These are phyloP conservation scores for Vicia villosa DNA, from an alignment of 306 rosid genomes.

Conservation along the genomic window DNA sequence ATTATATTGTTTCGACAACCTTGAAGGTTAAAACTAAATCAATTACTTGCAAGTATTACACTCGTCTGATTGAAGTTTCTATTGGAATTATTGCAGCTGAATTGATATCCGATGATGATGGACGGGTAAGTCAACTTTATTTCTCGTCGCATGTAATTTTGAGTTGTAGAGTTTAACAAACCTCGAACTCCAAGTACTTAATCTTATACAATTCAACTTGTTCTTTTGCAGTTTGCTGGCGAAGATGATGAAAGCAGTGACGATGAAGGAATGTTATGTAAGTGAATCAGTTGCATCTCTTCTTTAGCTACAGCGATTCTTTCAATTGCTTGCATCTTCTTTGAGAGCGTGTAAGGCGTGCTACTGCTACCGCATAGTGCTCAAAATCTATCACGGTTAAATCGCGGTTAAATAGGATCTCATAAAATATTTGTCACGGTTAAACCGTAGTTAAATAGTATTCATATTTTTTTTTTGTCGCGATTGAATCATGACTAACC, in stretches of 20 bases:
- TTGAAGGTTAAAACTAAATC: constrained; percentile 4
- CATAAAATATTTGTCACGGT: no score
- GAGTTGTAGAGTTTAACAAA: constrained; percentile 1
- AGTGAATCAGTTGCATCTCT: constrained; percentile 44
- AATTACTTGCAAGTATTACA: constrained; percentile 18
- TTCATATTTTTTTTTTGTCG: no score
- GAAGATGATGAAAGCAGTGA: constrained; percentile 76
- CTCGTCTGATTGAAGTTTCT: constrained; percentile 31
- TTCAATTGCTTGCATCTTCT: constrained; percentile 1
- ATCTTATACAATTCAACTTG: constrained; percentile 32
- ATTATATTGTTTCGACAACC: background rate
- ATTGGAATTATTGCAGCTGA: constrained; percentile 62
- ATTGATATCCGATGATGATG: constrained; percentile 58
- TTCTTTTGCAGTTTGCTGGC: constrained; percentile 52
- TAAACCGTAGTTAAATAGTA: no score
- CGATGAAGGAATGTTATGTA: constrained; percentile 92
- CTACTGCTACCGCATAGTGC: no score
- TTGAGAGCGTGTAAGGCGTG: no score
- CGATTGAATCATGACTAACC: no score
- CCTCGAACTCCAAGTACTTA: constrained; percentile 28
- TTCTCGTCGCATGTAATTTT: constrained; percentile 26
- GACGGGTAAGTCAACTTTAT: constrained; percentile 46
- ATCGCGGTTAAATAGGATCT: no score
- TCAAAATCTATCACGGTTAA: no score
- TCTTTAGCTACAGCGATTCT: constrained; percentile 16